Evolutionary conservation across 495 filamentous ascomycete species (phyloP).

Genomic region (Xylaria venustula): DNA sequence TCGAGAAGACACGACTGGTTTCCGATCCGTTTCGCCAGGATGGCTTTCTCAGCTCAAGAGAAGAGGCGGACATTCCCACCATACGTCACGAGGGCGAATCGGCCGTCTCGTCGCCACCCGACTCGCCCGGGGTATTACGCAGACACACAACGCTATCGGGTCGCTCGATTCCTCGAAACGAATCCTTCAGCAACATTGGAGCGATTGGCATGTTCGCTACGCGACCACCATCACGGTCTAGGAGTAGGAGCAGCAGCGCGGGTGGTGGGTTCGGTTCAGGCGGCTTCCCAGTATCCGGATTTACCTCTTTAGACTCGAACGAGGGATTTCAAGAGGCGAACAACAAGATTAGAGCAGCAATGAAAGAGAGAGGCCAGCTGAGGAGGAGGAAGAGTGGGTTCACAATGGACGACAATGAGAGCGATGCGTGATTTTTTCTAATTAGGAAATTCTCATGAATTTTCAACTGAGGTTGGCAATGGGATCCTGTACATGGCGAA

Average conservation of each 20-base stretch:
- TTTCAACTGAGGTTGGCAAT: no score
- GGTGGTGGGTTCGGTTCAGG: constrained; percentile 57
- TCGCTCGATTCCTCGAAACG: constrained; percentile 73
- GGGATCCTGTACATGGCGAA: not conserved
- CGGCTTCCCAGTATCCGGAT: constrained; percentile 65
- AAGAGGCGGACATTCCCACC: constrained; percentile 19
- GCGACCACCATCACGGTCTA: constrained; percentile 68
- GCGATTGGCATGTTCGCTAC: constrained; percentile 86
- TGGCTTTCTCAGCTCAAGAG: constrained; percentile 19
- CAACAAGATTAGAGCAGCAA: constrained; percentile 79
- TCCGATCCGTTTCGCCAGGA: constrained; percentile 44
- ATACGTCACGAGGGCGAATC: constrained; percentile 12
- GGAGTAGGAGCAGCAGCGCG: constrained; percentile 69
- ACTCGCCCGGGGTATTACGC: constrained; percentile 27
- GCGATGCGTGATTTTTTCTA: constrained; percentile 14
- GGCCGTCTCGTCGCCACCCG: constrained; percentile 25
- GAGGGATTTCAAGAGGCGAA: constrained; percentile 80
- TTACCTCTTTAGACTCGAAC: constrained; percentile 70
- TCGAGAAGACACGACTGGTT: constrained; percentile 79
- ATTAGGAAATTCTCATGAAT: not conserved
- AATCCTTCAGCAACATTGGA: constrained; percentile 86
- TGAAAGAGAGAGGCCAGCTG: constrained; percentile 78
- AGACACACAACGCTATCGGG: constrained; percentile 45
- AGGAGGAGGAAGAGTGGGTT: constrained; percentile 62
- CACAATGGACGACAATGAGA: constrained; percentile 25